Conservation (phyloP, 1,284 basidiomycete species). For the Papiliotrema laurentii region DNA sequence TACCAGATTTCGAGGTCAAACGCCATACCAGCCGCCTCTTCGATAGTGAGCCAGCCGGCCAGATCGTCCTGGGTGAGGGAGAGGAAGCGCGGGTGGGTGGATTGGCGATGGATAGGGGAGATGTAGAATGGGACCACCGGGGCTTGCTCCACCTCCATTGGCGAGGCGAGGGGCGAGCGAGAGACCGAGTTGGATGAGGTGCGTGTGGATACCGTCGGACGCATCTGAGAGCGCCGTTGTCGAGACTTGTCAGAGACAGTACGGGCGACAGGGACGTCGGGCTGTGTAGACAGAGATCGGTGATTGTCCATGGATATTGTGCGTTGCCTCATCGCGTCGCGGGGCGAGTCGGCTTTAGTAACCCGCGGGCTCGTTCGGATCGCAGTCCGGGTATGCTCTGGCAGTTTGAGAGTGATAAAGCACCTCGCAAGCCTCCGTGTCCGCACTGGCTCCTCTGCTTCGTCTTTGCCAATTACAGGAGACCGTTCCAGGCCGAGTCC, state of each 20-base stretch:
- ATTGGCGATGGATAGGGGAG: constrained; percentile 41
- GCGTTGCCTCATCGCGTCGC: not conserved
- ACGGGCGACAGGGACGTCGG: not conserved
- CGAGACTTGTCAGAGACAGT: not conserved
- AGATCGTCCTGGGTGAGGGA: constrained; percentile 39
- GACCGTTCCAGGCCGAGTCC: constrained; percentile 12
- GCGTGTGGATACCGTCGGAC: not conserved
- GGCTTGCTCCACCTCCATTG: not conserved
- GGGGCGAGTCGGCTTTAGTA: not conserved
- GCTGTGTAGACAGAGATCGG: not conserved
- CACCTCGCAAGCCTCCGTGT: constrained; percentile 26
- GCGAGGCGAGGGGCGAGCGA: not conserved
- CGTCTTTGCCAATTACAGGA: constrained; percentile 1
- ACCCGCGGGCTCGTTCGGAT: not conserved
- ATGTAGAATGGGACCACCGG: constrained; percentile 43
- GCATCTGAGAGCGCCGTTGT: not conserved
- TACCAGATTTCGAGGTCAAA: constrained; percentile 41
- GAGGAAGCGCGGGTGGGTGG: constrained; percentile 41
- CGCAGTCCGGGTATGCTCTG: not conserved
- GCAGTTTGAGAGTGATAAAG: constrained; percentile 31
- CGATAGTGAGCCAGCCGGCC: constrained; percentile 37
- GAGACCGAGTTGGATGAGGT: not conserved
- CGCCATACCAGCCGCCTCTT: constrained; percentile 19
- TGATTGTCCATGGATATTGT: not conserved
- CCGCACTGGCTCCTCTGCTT: constrained; percentile 4